Conservation (phyloP, 345 rosid species). For the Citrus sp. region DNA sequence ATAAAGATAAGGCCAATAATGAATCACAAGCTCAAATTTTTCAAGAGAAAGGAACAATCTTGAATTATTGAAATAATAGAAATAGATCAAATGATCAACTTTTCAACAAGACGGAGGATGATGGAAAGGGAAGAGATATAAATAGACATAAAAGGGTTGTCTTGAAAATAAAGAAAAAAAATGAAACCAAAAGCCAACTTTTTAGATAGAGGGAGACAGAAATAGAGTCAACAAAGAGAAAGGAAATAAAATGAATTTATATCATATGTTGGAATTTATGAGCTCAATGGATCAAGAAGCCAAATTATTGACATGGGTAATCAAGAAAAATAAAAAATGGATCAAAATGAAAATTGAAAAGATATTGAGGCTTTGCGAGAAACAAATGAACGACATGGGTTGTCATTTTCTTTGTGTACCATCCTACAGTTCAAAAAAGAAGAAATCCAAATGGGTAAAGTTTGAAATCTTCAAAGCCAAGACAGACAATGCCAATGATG, state of each 20-base stretch:
- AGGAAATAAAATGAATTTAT: conserved; percentile 20
- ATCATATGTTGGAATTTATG: conserved; percentile 16
- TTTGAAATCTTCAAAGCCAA: conserved; percentile 44
- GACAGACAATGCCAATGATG: neutral
- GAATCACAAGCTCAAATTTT: conserved; percentile 16
- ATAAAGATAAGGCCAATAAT: neutral
- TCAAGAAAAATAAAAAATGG: conserved; percentile 9
- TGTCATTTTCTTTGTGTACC: conserved; percentile 15
- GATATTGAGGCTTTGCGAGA: neutral
- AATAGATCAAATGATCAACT: neutral
- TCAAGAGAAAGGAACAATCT: conserved; percentile 1
- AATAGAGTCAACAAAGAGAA: conserved; percentile 20
- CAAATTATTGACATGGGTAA: neutral
- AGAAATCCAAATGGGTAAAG: neutral
- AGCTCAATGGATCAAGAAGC: conserved; percentile 20
- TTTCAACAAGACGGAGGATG: neutral
- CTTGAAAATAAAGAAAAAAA: conserved; percentile 10
- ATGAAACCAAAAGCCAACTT: conserved; percentile 7
- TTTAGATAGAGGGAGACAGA: conserved; percentile 6
- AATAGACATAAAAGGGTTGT: conserved; percentile 8
- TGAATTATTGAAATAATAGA: neutral
- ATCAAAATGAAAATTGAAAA: conserved; percentile 9
- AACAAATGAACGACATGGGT: conserved; percentile 25
- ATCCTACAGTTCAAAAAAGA: neutral
- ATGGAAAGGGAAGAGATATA: neutral